Conservation (phyloP, 2,329 filamentous ascomycete genomes). For the Colletotrichum brevisporum region DNA sequence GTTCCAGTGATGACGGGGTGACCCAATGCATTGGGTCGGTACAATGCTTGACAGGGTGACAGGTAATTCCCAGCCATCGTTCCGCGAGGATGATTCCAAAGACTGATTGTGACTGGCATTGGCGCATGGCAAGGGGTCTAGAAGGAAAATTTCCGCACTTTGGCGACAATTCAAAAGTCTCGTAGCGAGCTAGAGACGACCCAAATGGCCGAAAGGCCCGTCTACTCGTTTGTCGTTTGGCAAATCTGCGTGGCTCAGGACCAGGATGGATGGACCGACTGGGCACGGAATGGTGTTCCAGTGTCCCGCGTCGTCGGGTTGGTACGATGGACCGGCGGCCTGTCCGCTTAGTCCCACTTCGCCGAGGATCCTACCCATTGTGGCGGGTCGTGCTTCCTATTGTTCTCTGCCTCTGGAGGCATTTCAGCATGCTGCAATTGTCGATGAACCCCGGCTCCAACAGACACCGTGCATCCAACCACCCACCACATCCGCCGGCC, state of each 20-base stretch:
- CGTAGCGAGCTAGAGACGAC: background rate
- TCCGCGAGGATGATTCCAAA: background rate
- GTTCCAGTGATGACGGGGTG: background rate
- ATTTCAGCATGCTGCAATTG: background rate
- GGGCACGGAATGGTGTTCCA: background rate
- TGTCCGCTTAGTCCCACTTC: constrained; percentile 6
- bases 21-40: background rate
- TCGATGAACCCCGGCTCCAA: background rate
- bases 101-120: background rate
- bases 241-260: constrained; percentile 15
- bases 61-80: background rate
- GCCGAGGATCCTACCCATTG: constrained; percentile 29
- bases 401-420: constrained; percentile 33
- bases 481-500: constrained; percentile 17
- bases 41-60: background rate
- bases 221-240: constrained; percentile 12
- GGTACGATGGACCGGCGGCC: background rate
- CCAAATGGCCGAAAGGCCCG: background rate
- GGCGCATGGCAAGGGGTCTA: background rate
- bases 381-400: constrained; percentile 20
- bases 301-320: background rate
- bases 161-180: background rate
- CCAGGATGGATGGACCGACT: too few relatives aligned
- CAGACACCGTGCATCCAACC: constrained; percentile 3
- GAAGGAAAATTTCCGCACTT: background rate